phyloP scores from a whole-genome alignment of 495 filamentous ascomycete species.

The Usnea hakonensis region DNA sequence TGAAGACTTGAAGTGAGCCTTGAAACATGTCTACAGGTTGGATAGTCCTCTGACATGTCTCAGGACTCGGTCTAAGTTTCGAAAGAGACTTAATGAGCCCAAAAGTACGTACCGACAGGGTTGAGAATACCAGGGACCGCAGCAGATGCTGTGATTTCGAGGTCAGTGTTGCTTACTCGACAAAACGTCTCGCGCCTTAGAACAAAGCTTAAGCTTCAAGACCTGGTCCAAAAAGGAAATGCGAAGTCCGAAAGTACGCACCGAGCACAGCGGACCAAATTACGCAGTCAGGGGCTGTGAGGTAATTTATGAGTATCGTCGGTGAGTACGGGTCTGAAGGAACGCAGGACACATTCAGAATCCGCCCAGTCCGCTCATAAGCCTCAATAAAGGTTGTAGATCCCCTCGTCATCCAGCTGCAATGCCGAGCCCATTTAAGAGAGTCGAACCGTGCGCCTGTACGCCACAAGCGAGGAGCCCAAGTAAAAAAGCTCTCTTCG shows the following conservation, averaged over 20 bases:
- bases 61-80: too few species aligned
- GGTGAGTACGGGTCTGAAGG: slow-evolving; percentile 92
- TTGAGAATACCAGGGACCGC: slow-evolving; percentile 91
- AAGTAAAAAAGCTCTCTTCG: slow-evolving; percentile 64
- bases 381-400: slow-evolving; percentile 91
- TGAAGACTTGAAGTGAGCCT: too few species aligned
- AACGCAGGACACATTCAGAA: slow-evolving; percentile 94
- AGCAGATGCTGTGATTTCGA: too few species aligned
- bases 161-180: too few species aligned
- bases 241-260: too few species aligned
- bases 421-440: slow-evolving; percentile 79
- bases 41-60: too few species aligned
- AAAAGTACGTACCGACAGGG: too few species aligned
- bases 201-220: too few species aligned
- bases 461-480: slow-evolving; percentile 77
- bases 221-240: too few species aligned
- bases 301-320: slow-evolving; percentile 84
- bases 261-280: slow-evolving; percentile 92
- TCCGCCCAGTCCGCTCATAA: slow-evolving; percentile 86
- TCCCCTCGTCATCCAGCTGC: slow-evolving; percentile 82
- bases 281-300: slow-evolving; percentile 91
- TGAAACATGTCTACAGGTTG: too few species aligned
- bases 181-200: too few species aligned
- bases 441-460: slow-evolving; percentile 93
- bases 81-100: too few species aligned